Conservation (phyloP, 192 early-diverging fungal genomes). For the Pilaira anomala region DNA sequence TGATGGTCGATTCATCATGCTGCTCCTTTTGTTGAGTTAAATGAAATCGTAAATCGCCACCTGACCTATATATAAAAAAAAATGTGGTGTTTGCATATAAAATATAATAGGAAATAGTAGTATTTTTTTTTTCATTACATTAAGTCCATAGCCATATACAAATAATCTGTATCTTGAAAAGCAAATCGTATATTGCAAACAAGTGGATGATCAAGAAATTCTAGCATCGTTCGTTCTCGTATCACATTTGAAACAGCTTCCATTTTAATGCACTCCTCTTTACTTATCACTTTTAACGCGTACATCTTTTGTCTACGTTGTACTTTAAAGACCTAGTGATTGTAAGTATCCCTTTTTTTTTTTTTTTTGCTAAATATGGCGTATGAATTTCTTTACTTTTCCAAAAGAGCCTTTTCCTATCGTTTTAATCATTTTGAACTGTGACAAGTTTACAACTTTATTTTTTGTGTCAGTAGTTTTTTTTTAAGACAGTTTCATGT, state of each 20-base stretch:
- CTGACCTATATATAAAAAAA: slow-evolving; percentile 53
- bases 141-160: slow-evolving; percentile 88
- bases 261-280: slow-evolving; percentile 81
- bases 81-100: too few relatives aligned
- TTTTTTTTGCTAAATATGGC: not conserved
- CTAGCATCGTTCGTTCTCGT: slow-evolving; percentile 72
- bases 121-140: slow-evolving; percentile 50
- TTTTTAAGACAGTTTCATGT: too few relatives aligned
- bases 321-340: slow-evolving; percentile 72
- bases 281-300: slow-evolving; percentile 88
- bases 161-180: slow-evolving; percentile 84
- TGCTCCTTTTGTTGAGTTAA: slow-evolving; percentile 54
- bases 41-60: slow-evolving; percentile 83
- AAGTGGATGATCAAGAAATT: slow-evolving; percentile 70
- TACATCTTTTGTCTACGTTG: slow-evolving; percentile 70
- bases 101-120: not conserved
- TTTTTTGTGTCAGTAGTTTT: not conserved
- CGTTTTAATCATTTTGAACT: slow-evolving; percentile 77
- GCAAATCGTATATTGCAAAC: slow-evolving; percentile 80
- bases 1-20: slow-evolving; percentile 74
- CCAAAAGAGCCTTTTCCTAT: slow-evolving; percentile 88
- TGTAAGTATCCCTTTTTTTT: not conserved
- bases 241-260: slow-evolving; percentile 81
- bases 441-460: slow-evolving; percentile 26
- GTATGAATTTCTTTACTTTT: slow-evolving; percentile 54